These are phyloP conservation scores for Fusarium napiforme DNA, from an alignment of 2,329 filamentous ascomycete genomes.

Conservation along the genomic window DNA sequence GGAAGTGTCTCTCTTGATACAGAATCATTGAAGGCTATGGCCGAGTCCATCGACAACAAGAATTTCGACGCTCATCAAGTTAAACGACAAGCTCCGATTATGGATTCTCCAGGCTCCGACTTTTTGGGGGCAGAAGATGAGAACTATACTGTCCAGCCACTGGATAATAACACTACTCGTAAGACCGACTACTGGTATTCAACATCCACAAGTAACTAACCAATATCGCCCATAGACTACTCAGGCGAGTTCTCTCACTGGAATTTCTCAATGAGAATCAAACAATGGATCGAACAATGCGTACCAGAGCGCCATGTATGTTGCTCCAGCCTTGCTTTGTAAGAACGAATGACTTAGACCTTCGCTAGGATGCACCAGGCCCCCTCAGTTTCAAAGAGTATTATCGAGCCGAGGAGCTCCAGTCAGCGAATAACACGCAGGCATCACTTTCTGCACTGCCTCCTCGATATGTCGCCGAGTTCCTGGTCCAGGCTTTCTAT, in stretches of 20 bases:
- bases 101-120: slow-evolving; percentile 41
- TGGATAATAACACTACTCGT: slow-evolving; percentile 56
- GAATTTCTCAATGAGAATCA: slow-evolving; percentile 64
- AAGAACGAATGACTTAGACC: neutral
- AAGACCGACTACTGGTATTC: slow-evolving; percentile 31
- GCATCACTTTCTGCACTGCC: slow-evolving; percentile 55
- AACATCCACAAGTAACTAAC: slow-evolving; percentile 4
- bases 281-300: slow-evolving; percentile 60
- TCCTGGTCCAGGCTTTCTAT: slow-evolving; percentile 60
- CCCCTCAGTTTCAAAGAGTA: slow-evolving; percentile 53
- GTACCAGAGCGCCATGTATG: slow-evolving; percentile 47
- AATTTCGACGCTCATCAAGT: slow-evolving; percentile 26
- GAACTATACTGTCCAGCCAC: slow-evolving; percentile 54
- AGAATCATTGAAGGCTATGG: slow-evolving; percentile 52
- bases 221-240: slow-evolving; percentile 52
- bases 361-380: slow-evolving; percentile 42
- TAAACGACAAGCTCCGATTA: slow-evolving; percentile 33
- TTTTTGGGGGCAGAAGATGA: slow-evolving; percentile 50
- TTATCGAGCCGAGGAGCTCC: slow-evolving; percentile 59
- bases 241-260: slow-evolving; percentile 65
- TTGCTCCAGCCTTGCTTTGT: neutral
- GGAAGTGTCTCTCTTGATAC: slow-evolving; percentile 52
- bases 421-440: slow-evolving; percentile 53
- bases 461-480: slow-evolving; percentile 59
- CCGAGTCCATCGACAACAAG: slow-evolving; percentile 55